Evolutionary conservation across 2,329 filamentous ascomycete species (phyloP).

Genomic region (Calycina herbarum): DNA sequence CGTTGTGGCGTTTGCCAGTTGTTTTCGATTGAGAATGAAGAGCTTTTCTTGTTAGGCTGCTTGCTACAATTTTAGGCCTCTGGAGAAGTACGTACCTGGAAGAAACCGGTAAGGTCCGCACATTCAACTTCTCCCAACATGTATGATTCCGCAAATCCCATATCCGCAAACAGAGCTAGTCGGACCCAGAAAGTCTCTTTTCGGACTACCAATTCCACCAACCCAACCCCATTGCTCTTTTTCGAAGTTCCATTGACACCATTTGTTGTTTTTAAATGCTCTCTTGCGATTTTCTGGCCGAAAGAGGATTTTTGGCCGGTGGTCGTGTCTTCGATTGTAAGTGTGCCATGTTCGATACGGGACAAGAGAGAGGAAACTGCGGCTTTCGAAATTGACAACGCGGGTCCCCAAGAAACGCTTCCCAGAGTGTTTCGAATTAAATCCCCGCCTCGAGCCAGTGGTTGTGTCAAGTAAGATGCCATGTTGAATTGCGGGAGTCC

Average conservation of each 20-base stretch:
- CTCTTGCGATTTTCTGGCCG: constrained; percentile 47
- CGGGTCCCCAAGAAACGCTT: constrained; percentile 49
- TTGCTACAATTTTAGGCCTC: background rate
- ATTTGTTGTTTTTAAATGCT: constrained; percentile 40
- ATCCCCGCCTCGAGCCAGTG: constrained; percentile 44
- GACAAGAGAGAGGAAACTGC: constrained; percentile 48
- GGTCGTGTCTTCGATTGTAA: constrained; percentile 50
- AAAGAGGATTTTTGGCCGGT: constrained; percentile 45
- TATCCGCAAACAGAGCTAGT: constrained; percentile 68
- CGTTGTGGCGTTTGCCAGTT: constrained; percentile 64
- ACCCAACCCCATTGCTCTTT: constrained; percentile 42
- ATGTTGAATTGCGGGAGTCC: constrained; percentile 25
- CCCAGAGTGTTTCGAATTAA: constrained; percentile 45
- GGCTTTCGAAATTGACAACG: constrained; percentile 47
- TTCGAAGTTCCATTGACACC: constrained; percentile 38
- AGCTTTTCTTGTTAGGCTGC: constrained; percentile 45
- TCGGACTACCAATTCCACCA: constrained; percentile 58
- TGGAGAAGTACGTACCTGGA: constrained; percentile 50
- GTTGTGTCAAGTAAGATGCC: constrained; percentile 42
- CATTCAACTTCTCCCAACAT: constrained; percentile 73
- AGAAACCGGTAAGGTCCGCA: constrained; percentile 65
- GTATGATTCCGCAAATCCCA: constrained; percentile 67
- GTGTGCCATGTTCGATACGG: constrained; percentile 49
- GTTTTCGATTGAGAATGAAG: constrained; percentile 68
- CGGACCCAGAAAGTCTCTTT: constrained; percentile 71